Conservation (phyloP, 2,329 filamentous ascomycete species). For the Malbranchea cinnamomea region DNA sequence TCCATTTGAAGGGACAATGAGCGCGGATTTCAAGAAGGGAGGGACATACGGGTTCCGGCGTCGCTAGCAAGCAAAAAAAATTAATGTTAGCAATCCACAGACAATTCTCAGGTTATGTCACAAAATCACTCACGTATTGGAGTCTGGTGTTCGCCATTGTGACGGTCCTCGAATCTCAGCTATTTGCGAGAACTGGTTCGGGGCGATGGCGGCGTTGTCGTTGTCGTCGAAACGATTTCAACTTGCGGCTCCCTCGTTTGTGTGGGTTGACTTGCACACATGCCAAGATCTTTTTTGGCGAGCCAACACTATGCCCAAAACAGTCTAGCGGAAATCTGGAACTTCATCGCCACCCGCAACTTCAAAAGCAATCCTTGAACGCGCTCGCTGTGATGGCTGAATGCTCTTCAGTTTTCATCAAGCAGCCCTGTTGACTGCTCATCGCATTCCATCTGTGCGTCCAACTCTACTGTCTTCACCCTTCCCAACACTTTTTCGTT, state of each 20-base stretch:
- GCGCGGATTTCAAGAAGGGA: constrained; percentile 8
- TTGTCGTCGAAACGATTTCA: constrained; percentile 26
- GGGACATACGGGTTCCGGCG: constrained; percentile 63
- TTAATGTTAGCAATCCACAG: constrained; percentile 15
- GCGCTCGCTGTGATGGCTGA: no score
- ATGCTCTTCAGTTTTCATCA: no score
- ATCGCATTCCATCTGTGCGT: no score
- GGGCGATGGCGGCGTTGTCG: constrained; percentile 27
- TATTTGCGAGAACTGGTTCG: constrained; percentile 23
- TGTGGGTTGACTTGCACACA: constrained; percentile 24
- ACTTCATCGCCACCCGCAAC: constrained; percentile 24
- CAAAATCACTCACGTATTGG: constrained; percentile 28
- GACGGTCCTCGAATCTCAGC: constrained; percentile 29
- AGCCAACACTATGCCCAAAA: constrained; percentile 17
- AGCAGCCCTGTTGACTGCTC: no score
- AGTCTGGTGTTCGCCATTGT: constrained; percentile 40
- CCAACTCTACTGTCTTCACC: no score
- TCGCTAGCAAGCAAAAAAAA: constrained; percentile 38
- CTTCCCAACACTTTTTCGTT: background rate
- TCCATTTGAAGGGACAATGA: background rate
- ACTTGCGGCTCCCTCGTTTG: constrained; percentile 24
- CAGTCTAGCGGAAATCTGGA: constrained; percentile 15
- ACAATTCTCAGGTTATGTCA: background rate
- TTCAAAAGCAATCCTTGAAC: constrained; percentile 12
- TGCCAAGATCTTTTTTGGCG: constrained; percentile 17